These are phyloP conservation scores for Filobasidium wieringae DNA, from an alignment of 768 basidiomycete genomes.

Conservation along the genomic window DNA sequence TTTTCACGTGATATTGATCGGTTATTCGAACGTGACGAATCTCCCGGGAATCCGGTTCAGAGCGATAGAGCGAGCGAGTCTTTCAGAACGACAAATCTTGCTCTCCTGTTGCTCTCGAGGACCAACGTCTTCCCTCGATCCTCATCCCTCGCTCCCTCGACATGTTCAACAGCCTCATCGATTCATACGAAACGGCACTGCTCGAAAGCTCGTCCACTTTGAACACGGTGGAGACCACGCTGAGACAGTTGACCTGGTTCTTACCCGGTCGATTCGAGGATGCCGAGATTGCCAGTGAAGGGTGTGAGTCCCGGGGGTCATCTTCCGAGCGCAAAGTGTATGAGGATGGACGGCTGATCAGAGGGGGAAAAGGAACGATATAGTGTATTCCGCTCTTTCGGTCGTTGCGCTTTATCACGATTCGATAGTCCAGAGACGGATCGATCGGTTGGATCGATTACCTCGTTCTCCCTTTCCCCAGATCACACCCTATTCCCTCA, in stretches of 20 bases:
- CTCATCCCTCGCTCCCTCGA: too few species aligned
- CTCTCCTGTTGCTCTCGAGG: too few species aligned
- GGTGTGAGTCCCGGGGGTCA: constrained; percentile 51
- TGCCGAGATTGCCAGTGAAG: constrained; percentile 89
- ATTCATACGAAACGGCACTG: constrained; percentile 63
- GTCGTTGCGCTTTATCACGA: constrained; percentile 89
- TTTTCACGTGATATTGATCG: too few species aligned
- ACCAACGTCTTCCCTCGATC: too few species aligned
- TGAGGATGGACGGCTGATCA: background rate
- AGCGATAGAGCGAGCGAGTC: too few species aligned
- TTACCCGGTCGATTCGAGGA: constrained; percentile 94
- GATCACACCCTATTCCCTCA: too few species aligned
- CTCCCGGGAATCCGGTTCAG: too few species aligned
- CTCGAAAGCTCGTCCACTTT: constrained; percentile 75
- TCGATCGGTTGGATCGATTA: constrained; percentile 49
- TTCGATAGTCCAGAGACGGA: constrained; percentile 65
- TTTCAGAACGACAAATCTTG: too few species aligned
- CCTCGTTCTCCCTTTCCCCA: constrained; percentile 29
- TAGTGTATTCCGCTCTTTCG: constrained; percentile 73
- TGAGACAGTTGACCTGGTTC: constrained; percentile 88
- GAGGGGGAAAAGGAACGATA: background rate
- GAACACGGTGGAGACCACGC: constrained; percentile 70
- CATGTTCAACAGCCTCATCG: constrained; percentile 2
- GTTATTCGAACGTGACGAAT: too few species aligned
- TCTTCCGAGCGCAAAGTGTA: background rate